phyloP scores from a whole-genome alignment of 169 alveolate genomes.

The Cyclospora cayetanensis region DNA sequence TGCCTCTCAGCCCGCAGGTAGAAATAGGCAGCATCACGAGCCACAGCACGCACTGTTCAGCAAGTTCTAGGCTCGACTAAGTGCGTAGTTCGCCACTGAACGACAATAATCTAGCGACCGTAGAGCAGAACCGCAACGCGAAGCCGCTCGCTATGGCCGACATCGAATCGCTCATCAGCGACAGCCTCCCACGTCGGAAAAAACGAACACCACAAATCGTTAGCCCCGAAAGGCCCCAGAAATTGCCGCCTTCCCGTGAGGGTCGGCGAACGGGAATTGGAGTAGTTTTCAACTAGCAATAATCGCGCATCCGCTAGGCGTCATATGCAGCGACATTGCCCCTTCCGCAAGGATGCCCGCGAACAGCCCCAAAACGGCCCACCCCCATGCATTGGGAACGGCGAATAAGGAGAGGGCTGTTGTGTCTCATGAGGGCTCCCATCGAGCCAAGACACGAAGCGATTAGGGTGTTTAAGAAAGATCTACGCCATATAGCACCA shows the following conservation, averaged over 20 bases:
- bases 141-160: not conserved
- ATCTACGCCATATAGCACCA: too few relatives aligned
- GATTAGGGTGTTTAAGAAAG: too few relatives aligned
- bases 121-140: not conserved
- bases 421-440: too few relatives aligned
- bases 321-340: slow-evolving; percentile 99
- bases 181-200: not conserved
- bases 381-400: not conserved
- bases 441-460: too few relatives aligned
- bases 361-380: not conserved
- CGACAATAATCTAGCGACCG: not conserved
- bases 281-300: slow-evolving; percentile 99
- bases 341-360: slow-evolving; percentile 96
- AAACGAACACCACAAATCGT: not conserved
- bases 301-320: slow-evolving; percentile 99
- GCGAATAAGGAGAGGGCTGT: not conserved
- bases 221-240: slow-evolving; percentile 88
- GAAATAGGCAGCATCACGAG: not conserved
- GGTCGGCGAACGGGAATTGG: slow-evolving; percentile 95
- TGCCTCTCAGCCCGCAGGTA: too few relatives aligned
- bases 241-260: slow-evolving; percentile 94
- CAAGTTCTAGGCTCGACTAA: not conserved
- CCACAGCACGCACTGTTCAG: not conserved
- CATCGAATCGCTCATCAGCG: not conserved
- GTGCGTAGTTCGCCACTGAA: not conserved